Evolutionary conservation across 2,329 filamentous ascomycete species (phyloP).

Genomic region (Mycosphaerella sp.): DNA sequence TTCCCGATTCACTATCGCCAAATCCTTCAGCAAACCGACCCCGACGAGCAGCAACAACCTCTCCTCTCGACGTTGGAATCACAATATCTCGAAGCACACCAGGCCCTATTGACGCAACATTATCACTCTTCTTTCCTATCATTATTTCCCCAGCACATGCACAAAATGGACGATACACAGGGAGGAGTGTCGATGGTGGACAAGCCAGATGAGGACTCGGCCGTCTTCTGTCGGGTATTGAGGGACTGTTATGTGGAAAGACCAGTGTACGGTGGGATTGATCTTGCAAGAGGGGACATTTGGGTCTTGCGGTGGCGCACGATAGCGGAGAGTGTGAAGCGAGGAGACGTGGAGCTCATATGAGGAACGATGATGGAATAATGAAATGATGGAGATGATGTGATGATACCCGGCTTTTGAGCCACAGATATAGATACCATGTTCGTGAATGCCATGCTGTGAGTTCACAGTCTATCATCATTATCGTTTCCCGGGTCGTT

Average conservation of each 20-base stretch:
- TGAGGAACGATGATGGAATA: constrained; percentile 25
- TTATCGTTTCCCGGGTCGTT: constrained; percentile 62
- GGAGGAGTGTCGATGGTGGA: constrained; percentile 93
- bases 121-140: constrained; percentile 79
- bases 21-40: constrained; percentile 31
- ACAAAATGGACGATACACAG: constrained; percentile 82
- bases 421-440: not conserved
- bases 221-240: constrained; percentile 75
- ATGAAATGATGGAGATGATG: not conserved
- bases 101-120: constrained; percentile 75
- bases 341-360: constrained; percentile 64
- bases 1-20: constrained; percentile 67
- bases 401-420: constrained; percentile 8
- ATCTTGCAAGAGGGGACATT: constrained; percentile 47
- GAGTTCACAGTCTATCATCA: constrained; percentile 18
- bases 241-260: constrained; percentile 56
- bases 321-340: constrained; percentile 58
- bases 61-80: constrained; percentile 66
- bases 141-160: constrained; percentile 70
- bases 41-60: constrained; percentile 27
- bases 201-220: constrained; percentile 69
- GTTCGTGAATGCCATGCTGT: not conserved
- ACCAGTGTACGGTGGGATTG: constrained; percentile 42
- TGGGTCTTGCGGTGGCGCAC: constrained; percentile 54
- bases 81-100: constrained; percentile 77